phyloP scores from a whole-genome alignment of 2,329 filamentous ascomycete genomes.

The Fusarium transvaalense region DNA sequence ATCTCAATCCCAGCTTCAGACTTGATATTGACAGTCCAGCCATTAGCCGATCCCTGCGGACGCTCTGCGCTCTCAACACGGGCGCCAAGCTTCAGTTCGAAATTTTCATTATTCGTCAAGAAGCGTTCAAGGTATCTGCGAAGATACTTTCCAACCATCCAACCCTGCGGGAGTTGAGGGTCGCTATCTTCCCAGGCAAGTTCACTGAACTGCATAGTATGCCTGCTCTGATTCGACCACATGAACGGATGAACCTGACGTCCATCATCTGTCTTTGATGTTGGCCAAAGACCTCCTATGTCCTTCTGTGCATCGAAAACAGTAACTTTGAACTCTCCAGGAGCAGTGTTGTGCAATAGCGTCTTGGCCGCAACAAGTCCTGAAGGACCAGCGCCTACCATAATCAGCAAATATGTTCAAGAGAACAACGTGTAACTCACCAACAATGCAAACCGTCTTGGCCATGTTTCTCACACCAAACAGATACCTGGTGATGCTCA shows the following conservation, averaged over 20 bases:
- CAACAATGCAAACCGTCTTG: constrained; percentile 58
- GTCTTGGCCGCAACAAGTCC: constrained; percentile 80
- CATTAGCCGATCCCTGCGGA: constrained; percentile 51
- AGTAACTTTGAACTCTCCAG: constrained; percentile 72
- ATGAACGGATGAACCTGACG: constrained; percentile 75
- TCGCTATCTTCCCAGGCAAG: constrained; percentile 73
- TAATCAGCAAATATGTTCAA: constrained; percentile 6
- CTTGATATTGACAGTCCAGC: constrained; percentile 58
- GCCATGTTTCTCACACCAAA: constrained; percentile 49
- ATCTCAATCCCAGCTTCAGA: constrained; percentile 56
- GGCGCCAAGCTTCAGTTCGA: constrained; percentile 63
- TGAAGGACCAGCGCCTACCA: constrained; percentile 74
- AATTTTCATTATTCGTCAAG: constrained; percentile 56
- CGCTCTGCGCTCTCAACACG: constrained; percentile 59
- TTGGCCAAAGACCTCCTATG: constrained; percentile 84
- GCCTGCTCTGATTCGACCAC: constrained; percentile 80
- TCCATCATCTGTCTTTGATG: constrained; percentile 59
- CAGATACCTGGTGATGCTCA: constrained; percentile 37
- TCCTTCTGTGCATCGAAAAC: constrained; percentile 75
- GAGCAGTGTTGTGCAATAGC: constrained; percentile 70
- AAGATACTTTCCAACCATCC: constrained; percentile 81
- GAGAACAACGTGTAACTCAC: constrained; percentile 44
- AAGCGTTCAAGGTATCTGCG: constrained; percentile 73
- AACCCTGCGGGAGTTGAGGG: constrained; percentile 79
- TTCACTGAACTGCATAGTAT: constrained; percentile 80